Base-by-base conservation (phyloP, 2,329 filamentous ascomycete species). In the Thielaviopsis punctulata region DNA sequence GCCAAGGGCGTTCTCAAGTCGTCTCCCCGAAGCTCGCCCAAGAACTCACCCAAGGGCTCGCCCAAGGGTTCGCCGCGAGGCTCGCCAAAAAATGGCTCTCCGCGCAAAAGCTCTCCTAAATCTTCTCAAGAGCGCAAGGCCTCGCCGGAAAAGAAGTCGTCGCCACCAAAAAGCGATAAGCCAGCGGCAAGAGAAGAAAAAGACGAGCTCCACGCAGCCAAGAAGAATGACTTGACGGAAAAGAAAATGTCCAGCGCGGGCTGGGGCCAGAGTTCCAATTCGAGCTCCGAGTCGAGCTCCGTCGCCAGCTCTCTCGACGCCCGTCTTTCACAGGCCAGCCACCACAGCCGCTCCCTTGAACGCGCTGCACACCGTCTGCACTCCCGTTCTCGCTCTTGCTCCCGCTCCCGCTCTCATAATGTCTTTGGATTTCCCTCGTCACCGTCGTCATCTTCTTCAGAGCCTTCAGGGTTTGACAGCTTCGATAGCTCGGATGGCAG, bases 141-240 rank as follows among this genome's bases (percentile, higher is more conserved):
- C 5, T 4, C 33, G 12, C 33, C 33, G 13, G 33, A 39, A 18
- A n/a, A 39, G 6, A 39, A 39, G 15, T 15, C 33, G 2, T 18
- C n/a, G 36, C n/a, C 36, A 2, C 4, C 36, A 6, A 41, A 41
- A 18, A 19, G 12, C 6, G 12, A 19, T 8, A 19, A 9, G n/a
- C 36, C n/a, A 2, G n/a, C 7, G 12, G 13, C 6, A 36, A 41
- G 36, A 41, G 36, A 41, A 41, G 36, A 41, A 9, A 15, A 9
- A 19, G n/a, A 7, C 1, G 3, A 9, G n/a, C 5, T 5, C 2
- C 7, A 2, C 3, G n/a, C 1, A n/a, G n/a, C 2, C 7, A 2
- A 12, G n/a, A 6, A n/a, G n/a, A 41, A 19, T 4, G 4, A 9
- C 15, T 18, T 1, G 5, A 7, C 36, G n/a, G n/a, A 39, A 2